Evolutionary conservation across 2,329 filamentous ascomycete genomes (phyloP), one percentile per base, ranked within the genome.

Genomic region (Claviceps pusilla): DNA sequence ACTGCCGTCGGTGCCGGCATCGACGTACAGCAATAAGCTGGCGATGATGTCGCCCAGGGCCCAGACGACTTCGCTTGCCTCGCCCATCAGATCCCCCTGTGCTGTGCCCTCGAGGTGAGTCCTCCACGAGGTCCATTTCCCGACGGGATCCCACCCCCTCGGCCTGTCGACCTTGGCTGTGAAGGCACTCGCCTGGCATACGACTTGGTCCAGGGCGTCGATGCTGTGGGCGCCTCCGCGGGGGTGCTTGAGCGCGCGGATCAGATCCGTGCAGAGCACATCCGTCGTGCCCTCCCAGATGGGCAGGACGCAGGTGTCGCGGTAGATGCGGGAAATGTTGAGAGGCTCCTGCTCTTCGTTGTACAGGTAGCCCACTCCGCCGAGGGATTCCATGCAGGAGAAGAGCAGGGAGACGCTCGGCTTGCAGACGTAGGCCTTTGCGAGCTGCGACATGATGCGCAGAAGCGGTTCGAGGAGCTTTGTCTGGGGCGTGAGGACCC

Each of bases 241-340:
- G 0, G 71, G 65, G 39, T 77, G 73, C 57, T 76, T 76, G 46
- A 79, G 55, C 0, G 73, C 72, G 24, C 74, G 64, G 14, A 77
- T 57, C 16, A 75, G 69, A 56, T 77, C 76, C 1, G 71, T 72
- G 4, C 79, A 79, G 54, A 89, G 71, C 6, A 89, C 82, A 60
- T 87, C 83, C 0, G 83, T 86, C 0, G 85, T 88, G 1, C 84
- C 83, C 65, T 86, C 83, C 82, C 83, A 86, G 50, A 88, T 87
- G 14, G 78, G 75, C 51, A 79, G 68, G 3, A 87, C 84, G 7
- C 69, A 72, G 1, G 76, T 78, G 60, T 88, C 84, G 7, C 86
- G 76, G 60, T 81, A 80, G 1, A 87, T 69, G 7, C 82, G 75
- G 0, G 83, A 76, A 3, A 88, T 69, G 61, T 88, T 89, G 55